Conservation (phyloP, 257 asterid species). For the Echium plantagineum region DNA sequence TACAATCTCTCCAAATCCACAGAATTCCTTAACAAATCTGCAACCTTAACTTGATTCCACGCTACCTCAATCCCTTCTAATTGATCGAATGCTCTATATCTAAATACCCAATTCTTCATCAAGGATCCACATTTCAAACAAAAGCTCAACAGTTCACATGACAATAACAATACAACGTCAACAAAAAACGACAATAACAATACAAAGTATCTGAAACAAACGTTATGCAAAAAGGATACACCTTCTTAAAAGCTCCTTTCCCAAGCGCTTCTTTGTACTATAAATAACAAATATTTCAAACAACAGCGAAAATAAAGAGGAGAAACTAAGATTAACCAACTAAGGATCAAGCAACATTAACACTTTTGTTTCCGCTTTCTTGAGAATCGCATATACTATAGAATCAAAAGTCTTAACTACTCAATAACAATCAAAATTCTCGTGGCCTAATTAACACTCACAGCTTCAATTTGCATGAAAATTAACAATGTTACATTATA, state of each 20-base stretch:
- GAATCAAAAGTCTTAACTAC: neutral
- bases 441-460: too few species aligned
- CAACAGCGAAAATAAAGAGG: neutral
- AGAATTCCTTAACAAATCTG: constrained; percentile 61
- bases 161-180: neutral
- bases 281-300: constrained; percentile 20
- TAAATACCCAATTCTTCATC: constrained; percentile 29
- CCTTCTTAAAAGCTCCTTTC: constrained; percentile 93
- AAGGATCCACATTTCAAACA: constrained; percentile 27
- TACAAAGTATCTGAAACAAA: neutral
- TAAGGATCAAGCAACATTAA: too few species aligned
- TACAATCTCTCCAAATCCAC: constrained; percentile 77
- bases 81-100: constrained; percentile 91
- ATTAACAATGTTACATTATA: too few species aligned
- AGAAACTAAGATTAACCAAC: neutral
- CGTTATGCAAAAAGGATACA: constrained; percentile 47
- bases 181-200: too few species aligned
- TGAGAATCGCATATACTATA: neutral
- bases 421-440: too few species aligned
- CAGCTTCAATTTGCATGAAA: too few species aligned
- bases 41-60: constrained; percentile 84
- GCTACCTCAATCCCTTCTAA: constrained; percentile 95
- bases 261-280: constrained; percentile 92
- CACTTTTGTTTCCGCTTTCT: too few species aligned
- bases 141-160: neutral